phyloP scores from a whole-genome alignment of 2,329 filamentous ascomycete genomes.

The Neonectria sp. region DNA sequence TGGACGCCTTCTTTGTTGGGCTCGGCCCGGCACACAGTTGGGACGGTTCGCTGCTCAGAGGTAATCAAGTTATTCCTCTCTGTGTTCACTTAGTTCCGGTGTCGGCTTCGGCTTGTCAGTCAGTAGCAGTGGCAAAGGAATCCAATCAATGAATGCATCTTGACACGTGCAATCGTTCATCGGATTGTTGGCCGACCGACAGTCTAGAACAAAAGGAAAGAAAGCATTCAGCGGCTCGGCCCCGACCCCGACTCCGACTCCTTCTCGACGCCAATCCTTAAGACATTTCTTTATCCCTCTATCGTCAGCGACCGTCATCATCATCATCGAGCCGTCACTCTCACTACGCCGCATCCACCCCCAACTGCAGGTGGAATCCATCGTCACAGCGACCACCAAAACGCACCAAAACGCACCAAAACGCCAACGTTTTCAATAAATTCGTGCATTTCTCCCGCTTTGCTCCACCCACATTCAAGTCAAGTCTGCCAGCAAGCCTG shows the following conservation, averaged over 20 bases:
- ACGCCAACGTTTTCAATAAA: not conserved
- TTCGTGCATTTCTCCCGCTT: not conserved
- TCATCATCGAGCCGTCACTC: conserved; percentile 1
- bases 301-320: not conserved
- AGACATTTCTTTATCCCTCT: no score
- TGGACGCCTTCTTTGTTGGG: not conserved
- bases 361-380: not conserved
- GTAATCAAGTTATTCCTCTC: no score
- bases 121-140: no score
- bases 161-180: not conserved
- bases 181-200: not conserved
- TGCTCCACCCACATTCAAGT: not conserved
- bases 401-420: not conserved
- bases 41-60: no score
- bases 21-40: no score
- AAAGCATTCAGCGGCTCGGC: not conserved
- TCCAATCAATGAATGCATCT: not conserved
- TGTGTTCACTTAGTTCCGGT: not conserved
- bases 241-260: not conserved
- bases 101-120: not conserved
- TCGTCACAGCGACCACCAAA: not conserved
- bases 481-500: not conserved
- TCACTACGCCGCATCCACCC: not conserved
- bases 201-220: no score
- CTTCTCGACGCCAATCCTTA: not conserved